Evolutionary conservation across 306 rosid species (phyloP).

Genomic region (Mucuna pruriens): DNA sequence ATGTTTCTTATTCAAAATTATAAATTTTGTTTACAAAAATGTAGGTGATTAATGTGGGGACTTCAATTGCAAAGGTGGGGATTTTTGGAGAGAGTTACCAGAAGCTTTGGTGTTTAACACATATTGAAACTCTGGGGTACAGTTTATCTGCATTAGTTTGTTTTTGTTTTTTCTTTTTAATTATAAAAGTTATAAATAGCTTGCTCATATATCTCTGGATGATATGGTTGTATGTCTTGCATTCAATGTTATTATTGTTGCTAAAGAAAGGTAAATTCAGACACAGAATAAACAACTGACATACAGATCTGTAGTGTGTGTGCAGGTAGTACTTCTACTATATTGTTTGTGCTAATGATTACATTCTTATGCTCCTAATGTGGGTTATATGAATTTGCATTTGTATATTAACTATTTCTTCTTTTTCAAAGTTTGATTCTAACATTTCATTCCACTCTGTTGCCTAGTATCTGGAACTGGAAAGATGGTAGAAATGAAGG

Average conservation of each 20-base stretch:
- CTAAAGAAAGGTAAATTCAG: slow-evolving; percentile 24
- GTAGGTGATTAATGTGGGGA: slow-evolving; percentile 88
- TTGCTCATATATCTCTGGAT: background rate
- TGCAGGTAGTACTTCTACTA: background rate
- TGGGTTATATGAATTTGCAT: slow-evolving; percentile 30
- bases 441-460: slow-evolving; percentile 25
- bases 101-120: slow-evolving; percentile 96
- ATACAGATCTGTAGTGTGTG: background rate
- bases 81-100: slow-evolving; percentile 73
- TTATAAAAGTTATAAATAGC: background rate
- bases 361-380: slow-evolving; percentile 7
- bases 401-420: slow-evolving; percentile 9
- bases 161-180: background rate
- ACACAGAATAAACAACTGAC: background rate
- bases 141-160: slow-evolving; percentile 22
- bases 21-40: slow-evolving; percentile 27
- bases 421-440: slow-evolving; percentile 10
- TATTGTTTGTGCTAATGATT: background rate
- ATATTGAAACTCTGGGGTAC: slow-evolving; percentile 91
- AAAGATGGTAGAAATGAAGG: slow-evolving; percentile 66
- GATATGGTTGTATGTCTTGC: background rate
- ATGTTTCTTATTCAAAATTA: slow-evolving; percentile 20
- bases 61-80: slow-evolving; percentile 90
- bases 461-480: slow-evolving; percentile 86
- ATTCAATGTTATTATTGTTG: background rate